Conservation (phyloP, 2,329 filamentous ascomycete genomes). For the Pseudonectria foliicola region DNA sequence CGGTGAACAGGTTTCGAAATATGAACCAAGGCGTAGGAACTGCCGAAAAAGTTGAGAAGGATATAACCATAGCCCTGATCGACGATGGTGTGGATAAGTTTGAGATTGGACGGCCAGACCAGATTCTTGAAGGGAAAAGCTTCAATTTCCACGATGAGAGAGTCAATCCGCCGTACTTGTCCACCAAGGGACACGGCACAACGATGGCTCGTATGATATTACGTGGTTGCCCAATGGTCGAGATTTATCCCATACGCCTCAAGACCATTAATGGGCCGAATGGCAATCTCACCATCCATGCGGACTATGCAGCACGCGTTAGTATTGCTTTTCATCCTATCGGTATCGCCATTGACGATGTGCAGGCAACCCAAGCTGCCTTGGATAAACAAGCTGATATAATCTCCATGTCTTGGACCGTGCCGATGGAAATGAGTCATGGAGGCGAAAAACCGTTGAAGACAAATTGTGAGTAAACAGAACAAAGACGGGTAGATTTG, state of each 20-base stretch:
- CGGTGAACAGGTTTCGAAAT: background rate
- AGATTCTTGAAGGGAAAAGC: slow-evolving; percentile 3
- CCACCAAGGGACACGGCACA: slow-evolving; percentile 13
- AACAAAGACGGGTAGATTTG: too few species aligned
- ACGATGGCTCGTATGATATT: slow-evolving; percentile 19
- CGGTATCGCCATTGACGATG: too few species aligned
- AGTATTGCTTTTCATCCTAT: too few species aligned
- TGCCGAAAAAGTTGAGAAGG: background rate
- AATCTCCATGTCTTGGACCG: slow-evolving; percentile 12
- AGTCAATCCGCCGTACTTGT: slow-evolving; percentile 5
- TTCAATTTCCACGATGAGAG: slow-evolving; percentile 5
- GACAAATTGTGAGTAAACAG: too few species aligned
- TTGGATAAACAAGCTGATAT: slow-evolving; percentile 7
- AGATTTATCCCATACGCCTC: slow-evolving; percentile 17
- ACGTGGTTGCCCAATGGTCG: slow-evolving; percentile 18
- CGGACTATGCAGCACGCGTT: slow-evolving; percentile 5
- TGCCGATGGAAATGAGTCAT: background rate
- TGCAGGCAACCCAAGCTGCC: slow-evolving; percentile 6
- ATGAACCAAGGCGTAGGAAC: background rate
- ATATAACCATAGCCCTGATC: slow-evolving; percentile 4
- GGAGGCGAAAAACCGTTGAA: slow-evolving; percentile 1
- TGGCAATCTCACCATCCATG: background rate
- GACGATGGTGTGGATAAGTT: slow-evolving; percentile 4
- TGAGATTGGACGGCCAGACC: slow-evolving; percentile 1
- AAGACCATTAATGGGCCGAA: slow-evolving; percentile 7